Evolutionary conservation across 352 stramenopile species (phyloP).

Genomic region (Phytopythium aichiense): DNA sequence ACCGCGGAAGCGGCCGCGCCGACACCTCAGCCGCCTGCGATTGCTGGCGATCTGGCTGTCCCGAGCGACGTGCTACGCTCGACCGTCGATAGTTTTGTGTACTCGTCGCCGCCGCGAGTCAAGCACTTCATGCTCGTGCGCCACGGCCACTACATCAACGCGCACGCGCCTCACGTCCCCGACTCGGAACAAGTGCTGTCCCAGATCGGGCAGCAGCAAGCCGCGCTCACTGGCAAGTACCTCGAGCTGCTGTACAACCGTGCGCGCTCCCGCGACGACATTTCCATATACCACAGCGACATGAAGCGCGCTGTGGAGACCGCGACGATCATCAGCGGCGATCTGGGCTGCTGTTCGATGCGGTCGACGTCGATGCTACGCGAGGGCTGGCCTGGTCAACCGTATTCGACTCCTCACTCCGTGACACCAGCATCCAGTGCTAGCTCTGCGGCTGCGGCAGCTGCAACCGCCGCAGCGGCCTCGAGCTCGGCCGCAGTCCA

Average conservation of each 20-base stretch:
- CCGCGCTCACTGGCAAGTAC: constrained; percentile 64
- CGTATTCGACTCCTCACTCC: constrained; percentile 31
- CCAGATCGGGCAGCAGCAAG: constrained; percentile 73
- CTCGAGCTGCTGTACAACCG: constrained; percentile 52
- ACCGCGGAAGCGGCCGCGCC: not conserved
- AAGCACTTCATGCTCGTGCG: constrained; percentile 76
- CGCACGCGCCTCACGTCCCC: constrained; percentile 45
- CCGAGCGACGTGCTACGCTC: not conserved
- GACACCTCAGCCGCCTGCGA: not conserved
- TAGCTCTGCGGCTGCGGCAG: constrained; percentile 8
- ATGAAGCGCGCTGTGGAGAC: constrained; percentile 76
- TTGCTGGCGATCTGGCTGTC: not conserved
- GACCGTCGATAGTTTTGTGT: constrained; percentile 41
- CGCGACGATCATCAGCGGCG: constrained; percentile 48
- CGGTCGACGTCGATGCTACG: constrained; percentile 50
- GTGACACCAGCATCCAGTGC: not conserved
- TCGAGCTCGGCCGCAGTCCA: constrained; percentile 26
- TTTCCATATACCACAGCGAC: constrained; percentile 69
- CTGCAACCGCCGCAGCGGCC: constrained; percentile 6
- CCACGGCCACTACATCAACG: constrained; percentile 83
- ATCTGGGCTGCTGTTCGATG: constrained; percentile 37
- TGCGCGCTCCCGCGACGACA: constrained; percentile 47
- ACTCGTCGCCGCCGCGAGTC: constrained; percentile 46
- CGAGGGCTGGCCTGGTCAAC: constrained; percentile 71
- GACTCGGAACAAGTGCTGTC: constrained; percentile 75